Evolutionary conservation across 2,329 filamentous ascomycete species (phyloP), one percentile per base, ranked within the genome.

Genomic region (Fusarium paranaense): DNA sequence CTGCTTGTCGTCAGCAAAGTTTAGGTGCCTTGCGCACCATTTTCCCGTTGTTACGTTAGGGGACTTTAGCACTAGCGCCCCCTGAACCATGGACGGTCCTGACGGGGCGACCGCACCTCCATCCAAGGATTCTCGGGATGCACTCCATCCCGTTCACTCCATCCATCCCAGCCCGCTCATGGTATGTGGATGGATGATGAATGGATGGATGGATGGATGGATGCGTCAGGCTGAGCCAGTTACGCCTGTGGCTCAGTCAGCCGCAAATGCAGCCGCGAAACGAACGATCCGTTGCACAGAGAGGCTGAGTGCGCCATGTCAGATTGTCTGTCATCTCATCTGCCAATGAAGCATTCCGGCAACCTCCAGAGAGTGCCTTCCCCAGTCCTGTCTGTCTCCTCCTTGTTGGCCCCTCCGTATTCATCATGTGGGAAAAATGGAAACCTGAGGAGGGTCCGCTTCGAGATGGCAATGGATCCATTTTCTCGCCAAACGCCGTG

Each of bases 41-140:
- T 32, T 56, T 42, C 45, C 52, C 52, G 42, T 54, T 45, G 20
- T 40, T 38, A 45, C 25, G 20, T 54, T 38, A 45, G 38, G 62
- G 38, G 60, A 59, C 62, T 59, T 64, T 27, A 35, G 62, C 52
- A 50, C 40, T 64, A 64, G 62, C 52, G 37, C 35, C 38, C 38
- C 37, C 50, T 64, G 33, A 38, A 35, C n/a, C 50, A 32, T 22
- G 20, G 42, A 25, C 18, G 37, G 37, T 9, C 35, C 50, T n/a
- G 35, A 25, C 57, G 35, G 57, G 57, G 37, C 16, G 37, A 37
- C 57, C 35, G 57, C 22, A 58, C 20, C 22, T 30, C 47, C 45
- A 50, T 30, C 47, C 47, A 52, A 30, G 25, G 25, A 52, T 50
- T 50, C 45, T 27, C 45, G 45, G 45, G 45, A 52, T 52, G 47